Evolutionary conservation across 2,329 filamentous ascomycete genomes (phyloP), one percentile per base, ranked within the genome.

Genomic region (Gliomastix tumulicola): DNA sequence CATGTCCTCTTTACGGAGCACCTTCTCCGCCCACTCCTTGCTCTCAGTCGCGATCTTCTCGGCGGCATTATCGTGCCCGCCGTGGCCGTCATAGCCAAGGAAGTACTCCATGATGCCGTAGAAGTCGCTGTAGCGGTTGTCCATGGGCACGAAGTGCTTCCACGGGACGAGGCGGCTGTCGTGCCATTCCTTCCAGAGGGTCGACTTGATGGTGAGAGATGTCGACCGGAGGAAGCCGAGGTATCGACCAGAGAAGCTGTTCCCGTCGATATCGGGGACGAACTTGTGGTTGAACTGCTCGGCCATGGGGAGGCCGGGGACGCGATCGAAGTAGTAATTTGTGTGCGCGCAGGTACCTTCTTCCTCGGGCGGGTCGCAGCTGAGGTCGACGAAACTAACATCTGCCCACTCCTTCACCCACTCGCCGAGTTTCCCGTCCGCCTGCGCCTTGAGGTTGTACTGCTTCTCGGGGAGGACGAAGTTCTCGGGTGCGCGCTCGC

Each of bases 131-230:
- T 81, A 88, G 2, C 79, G 74, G 49, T 76, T 84, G 52, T 88
- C 82, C 72, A 90, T 79, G 13, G 86, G 86, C 3, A 88, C 79
- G 48, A 86, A 90, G 57, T 92, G 86, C 49, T 78, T 77, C 85
- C 86, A 92, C 1, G 83, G 71, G 3, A 87, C 65, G 2, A 90
- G 65, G 4, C 85, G 70, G 31, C 71, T 74, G 53, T 89, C 84
- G 50, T 89, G 85, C 86, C 85, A 92, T 55, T 92, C 86, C 16
- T 75, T 71, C 60, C 81, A 92, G 17, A 90, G 65, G 0, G 85
- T 88, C 6, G 81, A 76, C 61, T 90, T 92, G 60, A 92, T 76
- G 1, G 82, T 82, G 8, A 89, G 56, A 13, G 75, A 80, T 3
- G 76, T 84, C 21, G 77, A 84, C 22, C 74, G 68, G 18, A 90